Evolutionary conservation across 1,284 basidiomycete species (phyloP), one percentile per base, ranked within the genome.

Genomic region (Sporisorium sorghi): DNA sequence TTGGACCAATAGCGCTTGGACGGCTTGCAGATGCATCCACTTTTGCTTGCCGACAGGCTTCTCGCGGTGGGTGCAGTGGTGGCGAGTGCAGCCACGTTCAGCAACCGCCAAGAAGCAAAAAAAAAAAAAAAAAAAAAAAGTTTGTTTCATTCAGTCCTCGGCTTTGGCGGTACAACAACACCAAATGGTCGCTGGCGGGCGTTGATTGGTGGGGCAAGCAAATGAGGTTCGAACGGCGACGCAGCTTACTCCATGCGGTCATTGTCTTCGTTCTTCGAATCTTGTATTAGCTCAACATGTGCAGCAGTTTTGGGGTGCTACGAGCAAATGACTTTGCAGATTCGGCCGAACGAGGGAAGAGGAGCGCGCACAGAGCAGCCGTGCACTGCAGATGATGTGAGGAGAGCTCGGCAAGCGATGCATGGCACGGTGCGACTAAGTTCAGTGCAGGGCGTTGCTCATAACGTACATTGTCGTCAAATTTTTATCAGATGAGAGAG

Each of bases 401-500:
- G 37, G n/a, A 40, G 37, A 2, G 3, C n/a, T 40, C 37, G 37
- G 37, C 37, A 40, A 40, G 37, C 14, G n/a, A 17, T 4, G 17
- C 17, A 17, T n/a, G 17, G 35, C 15, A 37, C 15, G 8, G 17
- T 17, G 35, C 35, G n/a, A 37, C 33, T 14, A n/a, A n/a, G n/a
- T n/a, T n/a, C n/a, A n/a, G n/a, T n/a, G n/a, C n/a, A n/a, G n/a
- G n/a, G n/a, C n/a, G n/a, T n/a, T n/a, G n/a, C n/a, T n/a, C n/a
- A n/a, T n/a, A 33, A 14, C 12, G 3, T 33, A 12, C 10, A 33
- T 33, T 12, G 32, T 33, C 32, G 12, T 10, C 3, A 44, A 17
- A 21, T 32, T 26, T 46, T 47, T 47, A 47, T 47, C 46, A 47
- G 46, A 47, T 47, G 46, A 46, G 28, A 47, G 17, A 12, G n/a